phyloP scores from a whole-genome alignment of 441 rosid species.

The Sinapis alba region DNA sequence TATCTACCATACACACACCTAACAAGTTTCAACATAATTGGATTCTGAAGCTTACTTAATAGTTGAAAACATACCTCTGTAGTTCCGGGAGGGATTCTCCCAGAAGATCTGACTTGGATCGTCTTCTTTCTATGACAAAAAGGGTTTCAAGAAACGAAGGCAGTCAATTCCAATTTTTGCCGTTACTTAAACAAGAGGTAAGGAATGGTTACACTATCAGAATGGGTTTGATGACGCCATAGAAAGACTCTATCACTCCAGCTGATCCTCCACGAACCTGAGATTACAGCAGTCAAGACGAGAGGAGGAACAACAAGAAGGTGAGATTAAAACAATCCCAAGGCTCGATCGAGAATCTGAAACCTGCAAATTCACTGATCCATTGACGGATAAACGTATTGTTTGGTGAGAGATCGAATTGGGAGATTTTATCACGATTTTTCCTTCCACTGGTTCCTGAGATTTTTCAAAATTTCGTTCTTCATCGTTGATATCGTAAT shows the following conservation, averaged over 20 bases:
- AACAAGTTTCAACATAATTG: not conserved
- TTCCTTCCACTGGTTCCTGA: slow-evolving; percentile 76
- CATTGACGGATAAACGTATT: slow-evolving; percentile 63
- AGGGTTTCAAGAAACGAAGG: slow-evolving; percentile 3
- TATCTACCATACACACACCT: slow-evolving; percentile 47
- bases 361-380: slow-evolving; percentile 82
- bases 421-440: slow-evolving; percentile 60
- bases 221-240: slow-evolving; percentile 82
- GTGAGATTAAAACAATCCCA: not conserved
- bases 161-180: not conserved
- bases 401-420: slow-evolving; percentile 69
- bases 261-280: slow-evolving; percentile 93
- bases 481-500: not conserved
- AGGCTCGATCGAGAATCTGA: slow-evolving; percentile 3
- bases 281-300: not conserved
- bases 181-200: slow-evolving; percentile 3
- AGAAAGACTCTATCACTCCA: slow-evolving; percentile 79
- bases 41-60: not conserved
- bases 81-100: slow-evolving; percentile 75
- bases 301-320: not conserved
- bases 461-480: not conserved
- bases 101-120: slow-evolving; percentile 62
- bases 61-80: slow-evolving; percentile 62
- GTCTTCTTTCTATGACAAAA: slow-evolving; percentile 59
- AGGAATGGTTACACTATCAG: slow-evolving; percentile 56